phyloP scores from a whole-genome alignment of 192 early-diverging fungal species.

The Podila clonocystis region DNA sequence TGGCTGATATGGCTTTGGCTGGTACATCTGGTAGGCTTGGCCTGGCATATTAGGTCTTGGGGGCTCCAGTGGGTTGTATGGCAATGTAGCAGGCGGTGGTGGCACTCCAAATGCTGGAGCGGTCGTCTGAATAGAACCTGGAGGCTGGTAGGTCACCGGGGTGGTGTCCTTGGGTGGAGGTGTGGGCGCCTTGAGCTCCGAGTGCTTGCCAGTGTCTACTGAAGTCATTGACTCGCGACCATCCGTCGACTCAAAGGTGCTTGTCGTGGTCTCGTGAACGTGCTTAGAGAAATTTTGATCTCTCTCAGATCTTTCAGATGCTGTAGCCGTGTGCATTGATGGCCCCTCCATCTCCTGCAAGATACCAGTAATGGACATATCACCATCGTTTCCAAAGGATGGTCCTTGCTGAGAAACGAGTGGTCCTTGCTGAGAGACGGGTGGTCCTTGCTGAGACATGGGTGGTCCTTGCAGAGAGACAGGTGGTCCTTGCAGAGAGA shows the following conservation, averaged over 20 bases:
- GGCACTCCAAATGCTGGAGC: not conserved
- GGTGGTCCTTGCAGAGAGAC: not conserved
- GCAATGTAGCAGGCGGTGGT: not conserved
- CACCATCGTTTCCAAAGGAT: not conserved
- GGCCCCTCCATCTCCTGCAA: slow-evolving; percentile 8
- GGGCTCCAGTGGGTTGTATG: slow-evolving; percentile 2
- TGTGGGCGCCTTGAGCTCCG: slow-evolving; percentile 18
- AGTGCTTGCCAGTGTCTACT: slow-evolving; percentile 12
- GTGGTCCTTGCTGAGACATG: too few relatives aligned
- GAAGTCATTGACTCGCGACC: slow-evolving; percentile 29
- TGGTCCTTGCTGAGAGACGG: not conserved
- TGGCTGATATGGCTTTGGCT: slow-evolving; percentile 49
- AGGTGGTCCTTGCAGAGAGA: not conserved
- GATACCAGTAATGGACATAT: slow-evolving; percentile 18
- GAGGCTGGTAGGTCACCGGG: slow-evolving; percentile 20
- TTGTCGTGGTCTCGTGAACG: slow-evolving; percentile 23
- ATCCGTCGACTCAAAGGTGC: slow-evolving; percentile 11
- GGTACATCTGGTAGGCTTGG: slow-evolving; percentile 41
- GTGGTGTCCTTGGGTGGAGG: slow-evolving; percentile 35
- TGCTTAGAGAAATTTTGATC: slow-evolving; percentile 8
- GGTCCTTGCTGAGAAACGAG: too few relatives aligned
- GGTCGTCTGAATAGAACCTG: not conserved
- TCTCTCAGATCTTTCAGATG: not conserved
- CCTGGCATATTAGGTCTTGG: slow-evolving; percentile 24
- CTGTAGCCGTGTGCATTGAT: not conserved